Conservation (phyloP, 768 basidiomycete species). For the Pleurotus pulmonarius region DNA sequence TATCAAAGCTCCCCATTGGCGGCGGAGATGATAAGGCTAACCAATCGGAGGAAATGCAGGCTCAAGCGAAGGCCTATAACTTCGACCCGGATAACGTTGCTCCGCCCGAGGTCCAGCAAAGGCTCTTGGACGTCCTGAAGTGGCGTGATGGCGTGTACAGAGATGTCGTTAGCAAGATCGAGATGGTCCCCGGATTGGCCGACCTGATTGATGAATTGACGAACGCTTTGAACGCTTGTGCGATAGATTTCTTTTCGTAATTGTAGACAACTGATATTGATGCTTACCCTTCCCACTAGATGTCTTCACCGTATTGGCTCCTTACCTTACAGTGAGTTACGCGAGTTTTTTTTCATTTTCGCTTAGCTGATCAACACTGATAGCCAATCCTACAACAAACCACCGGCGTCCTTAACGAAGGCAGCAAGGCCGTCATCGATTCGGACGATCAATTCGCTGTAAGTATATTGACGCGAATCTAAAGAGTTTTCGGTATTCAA, state of each 20-base stretch:
- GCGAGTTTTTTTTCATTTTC: not conserved
- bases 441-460: slow-evolving; percentile 66
- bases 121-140: slow-evolving; percentile 51
- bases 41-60: slow-evolving; percentile 53
- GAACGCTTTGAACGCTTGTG: slow-evolving; percentile 66
- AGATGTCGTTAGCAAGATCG: slow-evolving; percentile 50
- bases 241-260: slow-evolving; percentile 14
- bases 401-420: slow-evolving; percentile 52
- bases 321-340: slow-evolving; percentile 49
- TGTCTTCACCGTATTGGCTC: slow-evolving; percentile 65
- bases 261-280: not conserved
- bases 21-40: slow-evolving; percentile 47
- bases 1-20: slow-evolving; percentile 50
- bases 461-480: not conserved
- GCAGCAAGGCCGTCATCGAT: slow-evolving; percentile 68
- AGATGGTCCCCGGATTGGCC: slow-evolving; percentile 61
- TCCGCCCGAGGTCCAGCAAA: slow-evolving; percentile 59
- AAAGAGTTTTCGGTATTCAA: not conserved
- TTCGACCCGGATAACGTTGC: slow-evolving; percentile 61
- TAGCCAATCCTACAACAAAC: slow-evolving; percentile 62
- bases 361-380: slow-evolving; percentile 7
- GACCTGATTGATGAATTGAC: slow-evolving; percentile 57
- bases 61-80: slow-evolving; percentile 52
- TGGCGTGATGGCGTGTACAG: slow-evolving; percentile 63
- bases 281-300: slow-evolving; percentile 28